Conservation (phyloP, 306 rosid genomes). For the Prunus persica region DNA sequence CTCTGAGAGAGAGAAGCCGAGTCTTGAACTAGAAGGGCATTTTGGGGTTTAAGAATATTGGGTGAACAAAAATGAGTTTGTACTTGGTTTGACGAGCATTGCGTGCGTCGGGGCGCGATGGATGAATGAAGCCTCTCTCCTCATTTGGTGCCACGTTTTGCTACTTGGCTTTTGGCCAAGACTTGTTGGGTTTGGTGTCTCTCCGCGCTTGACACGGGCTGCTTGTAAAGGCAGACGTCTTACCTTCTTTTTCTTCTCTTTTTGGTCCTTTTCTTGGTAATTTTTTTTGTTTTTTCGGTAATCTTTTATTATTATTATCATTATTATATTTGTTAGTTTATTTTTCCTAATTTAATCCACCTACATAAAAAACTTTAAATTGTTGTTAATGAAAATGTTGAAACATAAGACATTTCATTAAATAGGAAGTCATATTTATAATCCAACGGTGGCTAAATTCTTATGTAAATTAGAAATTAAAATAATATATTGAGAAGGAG, state of each 20-base stretch:
- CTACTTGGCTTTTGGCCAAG: not conserved
- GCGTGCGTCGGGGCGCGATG: not conserved
- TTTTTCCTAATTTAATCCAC: too few relatives aligned
- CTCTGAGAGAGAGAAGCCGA: not conserved
- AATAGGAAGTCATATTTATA: too few relatives aligned
- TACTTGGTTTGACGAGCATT: constrained; percentile 1
- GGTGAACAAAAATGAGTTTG: constrained; percentile 30
- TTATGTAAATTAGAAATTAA: too few relatives aligned
- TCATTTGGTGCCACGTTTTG: not conserved
- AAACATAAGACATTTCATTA: too few relatives aligned
- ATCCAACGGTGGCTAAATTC: too few relatives aligned
- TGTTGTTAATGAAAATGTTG: too few relatives aligned
- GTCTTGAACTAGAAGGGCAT: constrained; percentile 21
- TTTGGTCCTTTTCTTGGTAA: too few relatives aligned
- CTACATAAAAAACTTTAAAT: too few relatives aligned
- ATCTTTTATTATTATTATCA: too few relatives aligned
- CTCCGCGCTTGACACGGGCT: not conserved
- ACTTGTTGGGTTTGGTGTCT: not conserved
- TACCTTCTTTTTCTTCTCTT: too few relatives aligned
- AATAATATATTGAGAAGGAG: too few relatives aligned
- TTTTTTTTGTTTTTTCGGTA: not conserved
- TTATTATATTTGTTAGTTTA: too few relatives aligned
- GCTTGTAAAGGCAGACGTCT: not conserved
- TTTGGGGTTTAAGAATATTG: constrained; percentile 12
- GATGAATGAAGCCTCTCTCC: not conserved